Evolutionary conservation across 176 grass and related monocot genomes (phyloP).

Genomic region (Sorghum bicolor): Sorghum_bicolor_NCBIv3 NC_012873.2:362001-362500

Average conservation of each 20-base stretch:
- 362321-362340: constrained; percentile 29
- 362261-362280: constrained; percentile 21
- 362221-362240: constrained; percentile 31
- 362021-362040: constrained; percentile 37
- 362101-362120: constrained; percentile 24
- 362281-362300: constrained; percentile 19
- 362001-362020: constrained; percentile 43
- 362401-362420: constrained; percentile 27
- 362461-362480: background rate
- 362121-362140: constrained; percentile 24
- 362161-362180: constrained; percentile 33
- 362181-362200: constrained; percentile 33
- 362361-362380: constrained; percentile 15
- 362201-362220: constrained; percentile 33
- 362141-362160: constrained; percentile 29
- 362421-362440: constrained; percentile 38
- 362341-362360: constrained; percentile 15
- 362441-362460: constrained; percentile 22
- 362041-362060: constrained; percentile 2
- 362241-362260: constrained; percentile 1
- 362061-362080: constrained; percentile 23
- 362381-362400: constrained; percentile 31
- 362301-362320: constrained; percentile 30
- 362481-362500: constrained; percentile 38
- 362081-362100: constrained; percentile 31